Base-by-base conservation (phyloP, 257 asterid species). In the Nicotiana benthamiana region DNA sequence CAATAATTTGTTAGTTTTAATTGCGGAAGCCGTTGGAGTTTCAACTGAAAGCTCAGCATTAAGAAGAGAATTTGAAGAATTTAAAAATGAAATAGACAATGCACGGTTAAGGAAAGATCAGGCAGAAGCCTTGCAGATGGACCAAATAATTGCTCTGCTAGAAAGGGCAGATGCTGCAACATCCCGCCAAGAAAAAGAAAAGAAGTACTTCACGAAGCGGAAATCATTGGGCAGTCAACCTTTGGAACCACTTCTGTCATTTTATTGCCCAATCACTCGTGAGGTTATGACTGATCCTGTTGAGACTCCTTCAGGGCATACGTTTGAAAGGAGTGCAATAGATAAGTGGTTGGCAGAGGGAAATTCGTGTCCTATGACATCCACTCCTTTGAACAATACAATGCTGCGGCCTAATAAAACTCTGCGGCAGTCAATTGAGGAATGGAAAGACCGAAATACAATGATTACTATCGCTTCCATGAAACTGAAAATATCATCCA, bases 211-310 rank as follows among this genome's bases (percentile, higher is more conserved):
- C 57, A 72, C 34, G 2, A 90, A 88, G 88, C 80, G 95, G 76
- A 75, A 76, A 13, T 89, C 92, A 36, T 79, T 91, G 84, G 93
- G 91, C 2, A 75, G 79, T 82, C 92, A 84, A 82, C 90, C 89
- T 53, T 76, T 89, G 54, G 92, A 91, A 57, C 87, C 95, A 57
- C 92, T 91, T 16, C 66, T 17, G 84, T 86, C 96, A 16, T 91
- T 91, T 67, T 75, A 54, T 67, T 91, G 96, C 87, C 93, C 92
- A 5, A 87, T 91, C 46, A 88, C 92, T n/a, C 75, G 68, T 66
- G 92, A 90, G 52, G 93, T 90, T 68, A 91, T 91, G 96, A 63
- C 80, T 17, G 93, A 91, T 83, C 96, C 93, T 8, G 92, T 90
- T 30, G 96, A 91, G 84, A 85, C 92, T 61, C 92, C 93, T 81